Conservation (phyloP, 176 grass and related monocot species). For the Avena sativa region DNA sequence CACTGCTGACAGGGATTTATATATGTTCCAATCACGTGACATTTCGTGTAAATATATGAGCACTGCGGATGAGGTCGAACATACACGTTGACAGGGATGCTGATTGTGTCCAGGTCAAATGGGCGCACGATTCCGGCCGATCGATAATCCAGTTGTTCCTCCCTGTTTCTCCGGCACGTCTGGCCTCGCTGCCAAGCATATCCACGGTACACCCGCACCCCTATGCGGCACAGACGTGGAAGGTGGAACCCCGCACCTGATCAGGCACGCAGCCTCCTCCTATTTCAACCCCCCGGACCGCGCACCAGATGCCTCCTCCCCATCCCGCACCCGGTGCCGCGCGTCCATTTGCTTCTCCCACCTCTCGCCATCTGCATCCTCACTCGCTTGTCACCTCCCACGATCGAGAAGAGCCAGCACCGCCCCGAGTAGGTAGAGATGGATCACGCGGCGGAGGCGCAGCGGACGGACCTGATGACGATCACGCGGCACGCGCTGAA, state of each 20-base stretch:
- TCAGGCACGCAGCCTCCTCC: background rate
- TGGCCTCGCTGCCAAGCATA: conserved; percentile 22
- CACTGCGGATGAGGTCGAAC: background rate
- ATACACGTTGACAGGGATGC: background rate
- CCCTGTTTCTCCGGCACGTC: conserved; percentile 31
- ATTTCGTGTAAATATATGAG: background rate
- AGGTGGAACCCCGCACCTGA: background rate
- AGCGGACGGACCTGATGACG: conserved; percentile 95
- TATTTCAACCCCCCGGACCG: conserved; percentile 30
- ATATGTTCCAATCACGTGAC: background rate
- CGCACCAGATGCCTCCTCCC: conserved; percentile 22
- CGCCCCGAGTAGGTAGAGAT: conserved; percentile 31
- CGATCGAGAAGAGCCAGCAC: background rate
- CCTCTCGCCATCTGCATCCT: too few species aligned
- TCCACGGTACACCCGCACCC: background rate
- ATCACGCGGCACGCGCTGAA: conserved; percentile 94
- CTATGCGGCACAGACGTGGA: conserved; percentile 44
- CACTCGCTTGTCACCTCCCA: background rate
- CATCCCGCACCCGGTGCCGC: background rate
- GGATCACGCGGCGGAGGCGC: conserved; percentile 91
- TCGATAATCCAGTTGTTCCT: background rate
- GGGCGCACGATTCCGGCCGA: background rate
- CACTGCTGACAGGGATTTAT: background rate
- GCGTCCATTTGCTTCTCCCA: background rate
- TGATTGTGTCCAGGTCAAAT: background rate